Conservation (phyloP, 2,329 filamentous ascomycete genomes). For the Alternaria arbusti region DNA sequence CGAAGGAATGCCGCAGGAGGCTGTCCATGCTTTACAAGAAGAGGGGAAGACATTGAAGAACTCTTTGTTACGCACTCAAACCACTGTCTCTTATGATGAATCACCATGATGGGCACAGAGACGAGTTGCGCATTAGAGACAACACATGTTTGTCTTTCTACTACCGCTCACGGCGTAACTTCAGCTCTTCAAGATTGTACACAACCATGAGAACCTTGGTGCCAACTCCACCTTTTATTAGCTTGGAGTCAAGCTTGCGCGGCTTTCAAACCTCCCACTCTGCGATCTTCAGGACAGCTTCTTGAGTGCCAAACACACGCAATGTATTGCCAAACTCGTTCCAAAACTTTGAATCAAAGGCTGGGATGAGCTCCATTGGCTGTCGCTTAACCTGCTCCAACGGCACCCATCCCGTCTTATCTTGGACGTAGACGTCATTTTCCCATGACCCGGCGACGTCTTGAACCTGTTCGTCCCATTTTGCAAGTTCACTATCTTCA, state of each 20-base stretch:
- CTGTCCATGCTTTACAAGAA: not conserved
- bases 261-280: constrained; percentile 20
- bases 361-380: constrained; percentile 58
- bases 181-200: not conserved
- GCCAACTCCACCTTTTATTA: not conserved
- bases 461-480: not conserved
- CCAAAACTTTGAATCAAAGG: constrained; percentile 63
- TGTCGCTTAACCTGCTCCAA: constrained; percentile 25
- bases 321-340: constrained; percentile 64
- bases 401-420: constrained; percentile 28
- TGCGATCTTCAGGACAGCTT: constrained; percentile 47
- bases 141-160: not conserved
- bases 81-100: not conserved
- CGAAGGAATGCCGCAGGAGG: not conserved
- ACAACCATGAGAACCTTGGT: not conserved
- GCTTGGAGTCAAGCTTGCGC: not conserved
- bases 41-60: not conserved
- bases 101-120: not conserved
- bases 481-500: not conserved
- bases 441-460: constrained; percentile 23
- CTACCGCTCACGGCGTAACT: not conserved
- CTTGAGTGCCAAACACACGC: constrained; percentile 65
- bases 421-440: constrained; percentile 23
- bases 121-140: not conserved
- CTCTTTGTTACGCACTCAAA: not conserved